Evolutionary conservation across 1,284 basidiomycete genomes (phyloP).

Genomic region (Ustilago shanxiensis): DNA sequence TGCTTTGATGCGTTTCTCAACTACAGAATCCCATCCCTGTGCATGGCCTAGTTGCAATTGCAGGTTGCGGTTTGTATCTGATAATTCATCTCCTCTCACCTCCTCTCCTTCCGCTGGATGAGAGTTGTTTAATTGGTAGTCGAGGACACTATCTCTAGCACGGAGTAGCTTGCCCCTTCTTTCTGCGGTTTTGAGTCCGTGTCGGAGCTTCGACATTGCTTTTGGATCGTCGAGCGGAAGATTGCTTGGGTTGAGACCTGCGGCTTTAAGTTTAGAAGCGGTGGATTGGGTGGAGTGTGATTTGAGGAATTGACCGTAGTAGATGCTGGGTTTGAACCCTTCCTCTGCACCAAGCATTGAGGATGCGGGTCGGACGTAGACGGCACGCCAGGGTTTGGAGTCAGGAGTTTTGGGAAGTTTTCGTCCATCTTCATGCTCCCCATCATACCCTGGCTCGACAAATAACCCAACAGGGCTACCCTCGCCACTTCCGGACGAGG

Average conservation of each 20-base stretch:
- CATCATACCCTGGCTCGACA: neutral
- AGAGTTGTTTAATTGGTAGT: conserved; percentile 79
- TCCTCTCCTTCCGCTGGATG: conserved; percentile 25
- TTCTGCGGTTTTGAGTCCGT: conserved; percentile 76
- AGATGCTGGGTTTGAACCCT: conserved; percentile 35
- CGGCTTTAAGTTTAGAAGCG: conserved; percentile 34
- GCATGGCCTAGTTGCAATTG: conserved; percentile 39
- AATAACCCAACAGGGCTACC: neutral
- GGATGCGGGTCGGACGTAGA: conserved; percentile 59
- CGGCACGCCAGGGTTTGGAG: conserved; percentile 61
- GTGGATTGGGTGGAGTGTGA: neutral
- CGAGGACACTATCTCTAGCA: conserved; percentile 78
- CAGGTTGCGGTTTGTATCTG: conserved; percentile 28
- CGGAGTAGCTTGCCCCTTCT: conserved; percentile 71
- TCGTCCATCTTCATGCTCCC: conserved; percentile 41
- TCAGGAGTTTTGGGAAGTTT: conserved; percentile 58
- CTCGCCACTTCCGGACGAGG: neutral
- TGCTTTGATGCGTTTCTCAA: conserved; percentile 72
- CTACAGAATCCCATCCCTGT: conserved; percentile 62
- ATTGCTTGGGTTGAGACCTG: conserved; percentile 32
- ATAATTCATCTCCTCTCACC: conserved; percentile 72
- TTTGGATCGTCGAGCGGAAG: conserved; percentile 73
- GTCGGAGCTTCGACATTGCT: conserved; percentile 74
- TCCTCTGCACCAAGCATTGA: conserved; percentile 21
- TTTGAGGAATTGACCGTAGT: conserved; percentile 58